Base-by-base conservation (phyloP, 2,329 filamentous ascomycete genomes). In the Hyphodiscus sp. region DNA sequence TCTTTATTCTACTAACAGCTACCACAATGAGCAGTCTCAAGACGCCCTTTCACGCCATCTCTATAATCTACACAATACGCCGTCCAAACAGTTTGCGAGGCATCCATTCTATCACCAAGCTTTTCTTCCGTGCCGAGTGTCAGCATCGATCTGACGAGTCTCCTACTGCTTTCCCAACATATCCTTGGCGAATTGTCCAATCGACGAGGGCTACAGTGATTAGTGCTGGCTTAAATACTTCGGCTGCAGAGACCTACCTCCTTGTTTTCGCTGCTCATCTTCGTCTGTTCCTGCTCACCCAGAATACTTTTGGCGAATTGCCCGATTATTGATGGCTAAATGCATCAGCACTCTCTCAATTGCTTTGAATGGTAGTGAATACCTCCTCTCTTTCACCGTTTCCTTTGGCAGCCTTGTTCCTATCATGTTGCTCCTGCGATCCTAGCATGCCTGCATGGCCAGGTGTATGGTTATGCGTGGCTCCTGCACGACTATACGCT, bases 401-500 rank as follows among this genome's bases (percentile, higher is more conserved):
- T 5, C 11, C 11, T 13, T 38, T 13, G 33, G 2, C 11, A 38
- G 33, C 16, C 30, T 55, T 43, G 26, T 42, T 52, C 15, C 29
- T 47, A 10, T 45, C 52, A 9, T 33, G 46, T 41, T 61, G 59
- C 8, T 58, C 55, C 43, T 61, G 55, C 4, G 46, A 50, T 2
- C 61, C 62, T 10, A 65, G 20, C 20, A 53, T 55, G 11, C 48
- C 51, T 9, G 59, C 61, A 11, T 18, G 18, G 6, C 63, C 63
- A 4, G 60, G 59, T 13, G 58, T 60, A n/a, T 61, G 57, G 20
- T 62, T 26, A 20, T 55, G 54, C 10, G 53, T 52, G 9, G 57
- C 64, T 20, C 62, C 62, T 0, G 60, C 63, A 45, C 59, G 50
- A 29, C 49, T 56, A 19, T 63, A 65, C 16, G 60, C 57, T 38